Base-by-base conservation (phyloP, 2,329 filamentous ascomycete species). In the Pleoardoris graminearum region DNA sequence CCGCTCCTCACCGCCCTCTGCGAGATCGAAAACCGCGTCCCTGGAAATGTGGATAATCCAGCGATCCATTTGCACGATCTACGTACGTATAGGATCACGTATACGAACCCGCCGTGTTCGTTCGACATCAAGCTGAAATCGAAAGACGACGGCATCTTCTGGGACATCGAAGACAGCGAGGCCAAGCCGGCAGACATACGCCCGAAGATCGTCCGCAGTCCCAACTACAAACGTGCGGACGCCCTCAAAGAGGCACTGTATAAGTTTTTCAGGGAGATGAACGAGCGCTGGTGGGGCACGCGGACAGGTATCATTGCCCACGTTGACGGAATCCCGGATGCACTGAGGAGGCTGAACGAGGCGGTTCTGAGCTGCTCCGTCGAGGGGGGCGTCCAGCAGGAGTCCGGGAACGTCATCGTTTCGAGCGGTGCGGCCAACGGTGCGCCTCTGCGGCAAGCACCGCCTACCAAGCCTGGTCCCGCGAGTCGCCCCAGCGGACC, bases 1-100 rank as follows among this genome's bases (percentile, higher is more conserved):
- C 85, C 87, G 0, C 73, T 90, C n/a, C 75, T 90, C 16, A 78
- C 78, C 42, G 82, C 80, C 1, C 73, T 92, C 2, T 80, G 85
- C 54, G 74, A 75, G 30, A 79, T 92, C 19, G 85, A 89, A 59
- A 73, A 74, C 16, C 71, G 75, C 1, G 86, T 47, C 5, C 54
- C 61, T 7, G 63, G 57, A 7, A 67, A 66, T 32, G 21, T 58
- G 14, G 50, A 54, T 22, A 67, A 70, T 22, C 71, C 71, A 2
- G 58, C 62, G 4, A 54, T 77, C 4, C 71, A 74, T 35, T 48
- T 67, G 5, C 72, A 73, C 36, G 57, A 62, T 12, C 51, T 73
- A 6, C 63, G 70, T 27, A 68, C 66, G 43, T 77, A 75, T 58
- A 68, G 69, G 17, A 38, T 79, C 17, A 61, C 61, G 2, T 80